Conservation (phyloP, 164 flowering plant species). For the Dillenia turbinata region DNA sequence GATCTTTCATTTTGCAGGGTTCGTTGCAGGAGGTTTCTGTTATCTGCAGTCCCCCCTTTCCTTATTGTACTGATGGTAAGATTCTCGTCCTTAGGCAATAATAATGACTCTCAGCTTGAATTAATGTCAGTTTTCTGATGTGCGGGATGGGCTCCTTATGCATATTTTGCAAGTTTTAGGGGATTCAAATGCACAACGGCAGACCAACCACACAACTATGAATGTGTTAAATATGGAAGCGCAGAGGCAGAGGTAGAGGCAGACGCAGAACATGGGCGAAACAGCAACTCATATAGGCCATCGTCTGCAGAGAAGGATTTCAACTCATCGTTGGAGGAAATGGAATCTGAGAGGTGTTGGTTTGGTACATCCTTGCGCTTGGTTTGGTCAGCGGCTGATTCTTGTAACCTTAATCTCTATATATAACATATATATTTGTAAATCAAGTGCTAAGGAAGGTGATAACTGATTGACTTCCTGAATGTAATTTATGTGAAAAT, state of each 20-base stretch:
- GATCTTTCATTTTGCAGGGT: slow-evolving; percentile 35
- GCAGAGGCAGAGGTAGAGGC: slow-evolving; percentile 15
- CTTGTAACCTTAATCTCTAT: not conserved
- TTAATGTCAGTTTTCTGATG: not conserved
- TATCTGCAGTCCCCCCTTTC: slow-evolving; percentile 84
- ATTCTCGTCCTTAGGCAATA: not conserved
- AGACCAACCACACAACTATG: slow-evolving; percentile 4
- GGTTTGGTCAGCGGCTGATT: not conserved
- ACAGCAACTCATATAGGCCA: slow-evolving; percentile 1
- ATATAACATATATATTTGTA: not conserved
- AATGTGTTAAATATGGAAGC: slow-evolving; percentile 16
- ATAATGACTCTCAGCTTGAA: not conserved
- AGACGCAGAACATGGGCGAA: slow-evolving; percentile 1
- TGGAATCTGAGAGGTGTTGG: slow-evolving; percentile 38
- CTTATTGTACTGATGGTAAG: slow-evolving; percentile 62
- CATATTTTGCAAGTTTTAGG: slow-evolving; percentile 53
- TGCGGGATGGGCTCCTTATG: slow-evolving; percentile 48
- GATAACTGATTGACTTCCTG: too few relatives aligned
- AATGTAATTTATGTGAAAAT: too few relatives aligned
- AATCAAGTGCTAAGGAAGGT: too few relatives aligned
- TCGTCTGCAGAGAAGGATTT: slow-evolving; percentile 7
- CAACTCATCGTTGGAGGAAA: slow-evolving; percentile 16
- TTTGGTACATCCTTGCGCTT: slow-evolving; percentile 2
- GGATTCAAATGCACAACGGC: slow-evolving; percentile 20
- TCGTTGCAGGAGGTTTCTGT: slow-evolving; percentile 59